A percentile compares a stretch with the other conserved stretches of the same genome.
Conservation (phyloP, 2,329 filamentous ascomycete genomes). For the Aspergillus calidoustus region DNA sequence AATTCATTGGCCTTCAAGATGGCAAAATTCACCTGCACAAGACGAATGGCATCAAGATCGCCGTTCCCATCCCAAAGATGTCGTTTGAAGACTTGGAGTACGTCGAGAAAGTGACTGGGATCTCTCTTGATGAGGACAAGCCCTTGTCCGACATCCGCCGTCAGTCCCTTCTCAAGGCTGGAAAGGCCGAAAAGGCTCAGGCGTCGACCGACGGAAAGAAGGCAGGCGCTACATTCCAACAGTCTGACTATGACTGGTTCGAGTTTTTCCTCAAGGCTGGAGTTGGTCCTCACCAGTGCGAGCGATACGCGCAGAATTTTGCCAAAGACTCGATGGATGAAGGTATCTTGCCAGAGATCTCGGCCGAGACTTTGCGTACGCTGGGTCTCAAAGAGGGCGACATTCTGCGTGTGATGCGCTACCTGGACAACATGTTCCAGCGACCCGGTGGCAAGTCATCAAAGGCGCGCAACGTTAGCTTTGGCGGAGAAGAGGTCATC, state of each 20-base stretch:
- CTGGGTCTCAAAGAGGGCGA: constrained; percentile 95
- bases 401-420: constrained; percentile 92
- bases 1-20: constrained; percentile 92
- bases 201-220: constrained; percentile 44
- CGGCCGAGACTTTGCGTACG: constrained; percentile 78
- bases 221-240: constrained; percentile 45
- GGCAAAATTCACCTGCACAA: constrained; percentile 98
- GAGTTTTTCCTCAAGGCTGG: constrained; percentile 96
- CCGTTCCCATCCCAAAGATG: constrained; percentile 94
- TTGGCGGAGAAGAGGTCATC: constrained; percentile 57
- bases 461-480: constrained; percentile 60
- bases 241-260: constrained; percentile 89
- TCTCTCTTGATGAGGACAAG: constrained; percentile 89
- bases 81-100: constrained; percentile 93
- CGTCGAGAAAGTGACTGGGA: constrained; percentile 84
- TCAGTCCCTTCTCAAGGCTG: constrained; percentile 32
- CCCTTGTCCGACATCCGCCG: constrained; percentile 80
- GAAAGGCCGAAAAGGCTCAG: constrained; percentile 41
- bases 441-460: constrained; percentile 62
- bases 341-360: constrained; percentile 87
- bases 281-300: constrained; percentile 88
- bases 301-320: constrained; percentile 91
- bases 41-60: constrained; percentile 97
- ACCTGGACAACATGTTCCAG: constrained; percentile 78
- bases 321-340: constrained; percentile 93